These are phyloP conservation scores for Rosa hybrid DNA, from an alignment of 331 rosid species.

Conservation along the genomic window DNA sequence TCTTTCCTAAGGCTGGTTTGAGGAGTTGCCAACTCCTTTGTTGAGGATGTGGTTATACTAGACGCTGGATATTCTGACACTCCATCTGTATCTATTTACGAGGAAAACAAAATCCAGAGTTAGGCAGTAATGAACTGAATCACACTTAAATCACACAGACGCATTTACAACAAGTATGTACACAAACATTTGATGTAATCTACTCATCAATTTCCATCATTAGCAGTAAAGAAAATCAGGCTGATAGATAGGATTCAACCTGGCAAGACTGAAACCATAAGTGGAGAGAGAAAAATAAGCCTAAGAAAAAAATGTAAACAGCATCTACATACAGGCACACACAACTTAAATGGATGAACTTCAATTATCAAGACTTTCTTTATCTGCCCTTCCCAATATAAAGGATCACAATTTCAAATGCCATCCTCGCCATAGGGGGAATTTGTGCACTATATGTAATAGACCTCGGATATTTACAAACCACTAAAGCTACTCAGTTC, in stretches of 20 bases:
- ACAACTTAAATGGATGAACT: not conserved
- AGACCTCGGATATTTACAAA: not conserved
- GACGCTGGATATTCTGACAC: constrained; percentile 56
- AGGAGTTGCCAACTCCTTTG: constrained; percentile 52
- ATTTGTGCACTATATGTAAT: not conserved
- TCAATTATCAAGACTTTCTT: not conserved
- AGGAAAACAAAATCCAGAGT: constrained; percentile 25
- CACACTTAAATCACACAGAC: not conserved
- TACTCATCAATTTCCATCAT: not conserved
- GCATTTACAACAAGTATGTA: not conserved
- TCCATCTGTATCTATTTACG: constrained; percentile 53
- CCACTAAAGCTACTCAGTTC: not conserved
- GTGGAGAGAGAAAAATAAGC: not conserved
- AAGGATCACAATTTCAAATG: not conserved
- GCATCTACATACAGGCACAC: not conserved
- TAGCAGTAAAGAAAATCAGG: not conserved
- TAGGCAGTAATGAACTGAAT: constrained; percentile 11
- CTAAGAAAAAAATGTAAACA: not conserved
- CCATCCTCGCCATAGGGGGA: not conserved
- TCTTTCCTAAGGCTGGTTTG: constrained; percentile 59
- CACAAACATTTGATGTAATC: not conserved
- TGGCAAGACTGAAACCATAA: not conserved
- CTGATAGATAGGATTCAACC: not conserved
- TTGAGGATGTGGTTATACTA: constrained; percentile 27
- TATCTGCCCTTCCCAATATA: not conserved